A percentile compares a stretch with the other conserved stretches of the same genome.
Conservation (phyloP, 1,284 basidiomycete species). For the Trichosporon faecale region DNA sequence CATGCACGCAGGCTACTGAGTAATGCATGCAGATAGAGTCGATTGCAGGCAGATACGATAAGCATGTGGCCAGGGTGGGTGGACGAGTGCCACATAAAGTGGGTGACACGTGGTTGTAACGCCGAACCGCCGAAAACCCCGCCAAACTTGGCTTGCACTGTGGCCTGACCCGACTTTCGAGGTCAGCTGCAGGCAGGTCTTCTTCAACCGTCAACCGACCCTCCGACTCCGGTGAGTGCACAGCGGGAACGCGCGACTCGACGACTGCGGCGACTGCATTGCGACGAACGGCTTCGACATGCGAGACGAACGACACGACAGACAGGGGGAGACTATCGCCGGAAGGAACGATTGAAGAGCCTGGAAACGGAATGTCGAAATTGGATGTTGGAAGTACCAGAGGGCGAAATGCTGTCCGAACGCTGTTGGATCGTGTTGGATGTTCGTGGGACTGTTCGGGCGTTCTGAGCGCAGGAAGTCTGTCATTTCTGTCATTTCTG, state of each 20-base stretch:
- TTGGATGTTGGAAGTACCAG: background rate
- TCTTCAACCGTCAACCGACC: conserved; percentile 4
- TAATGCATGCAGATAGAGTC: background rate
- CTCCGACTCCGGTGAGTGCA: conserved; percentile 8
- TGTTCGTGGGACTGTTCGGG: background rate
- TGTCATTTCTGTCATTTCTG: background rate
- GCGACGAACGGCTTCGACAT: background rate
- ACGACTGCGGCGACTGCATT: background rate
- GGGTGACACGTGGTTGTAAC: background rate
- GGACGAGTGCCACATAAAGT: background rate
- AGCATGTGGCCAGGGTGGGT: no score
- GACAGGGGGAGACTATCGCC: background rate
- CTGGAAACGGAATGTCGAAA: background rate
- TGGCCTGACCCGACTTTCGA: conserved; percentile 1
- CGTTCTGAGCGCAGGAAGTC: background rate
- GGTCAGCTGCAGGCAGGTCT: background rate
- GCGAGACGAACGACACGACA: background rate
- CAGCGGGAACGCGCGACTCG: background rate
- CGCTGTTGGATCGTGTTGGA: background rate
- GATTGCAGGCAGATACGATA: background rate
- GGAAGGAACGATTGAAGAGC: background rate
- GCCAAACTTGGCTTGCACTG: background rate
- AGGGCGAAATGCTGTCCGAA: background rate
- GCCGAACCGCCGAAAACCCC: conserved; percentile 7
- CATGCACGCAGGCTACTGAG: no score